phyloP scores from a whole-genome alignment of 495 filamentous ascomycete species.

The Hypomontagnella submonticulosa region DNA sequence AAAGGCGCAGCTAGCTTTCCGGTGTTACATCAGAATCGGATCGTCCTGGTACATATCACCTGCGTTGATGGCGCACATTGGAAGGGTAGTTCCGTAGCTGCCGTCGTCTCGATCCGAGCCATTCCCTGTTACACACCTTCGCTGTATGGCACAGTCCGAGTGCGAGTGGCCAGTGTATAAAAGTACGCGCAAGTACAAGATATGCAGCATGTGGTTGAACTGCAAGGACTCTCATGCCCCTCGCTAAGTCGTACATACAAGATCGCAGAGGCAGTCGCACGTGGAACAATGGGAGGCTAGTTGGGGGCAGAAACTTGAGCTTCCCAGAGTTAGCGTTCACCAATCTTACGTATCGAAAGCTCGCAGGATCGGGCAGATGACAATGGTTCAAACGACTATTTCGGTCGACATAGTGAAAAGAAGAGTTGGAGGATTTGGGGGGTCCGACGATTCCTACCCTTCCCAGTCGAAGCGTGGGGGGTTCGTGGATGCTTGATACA shows the following conservation, averaged over 20 bases:
- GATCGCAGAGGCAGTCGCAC: slow-evolving; percentile 40
- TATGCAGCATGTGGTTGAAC: slow-evolving; percentile 21
- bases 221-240: slow-evolving; percentile 23
- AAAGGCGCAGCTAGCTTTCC: background rate
- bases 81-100: slow-evolving; percentile 29
- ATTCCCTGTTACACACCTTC: slow-evolving; percentile 23
- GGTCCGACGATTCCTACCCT: slow-evolving; percentile 21
- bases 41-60: slow-evolving; percentile 23
- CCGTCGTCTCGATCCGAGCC: slow-evolving; percentile 25
- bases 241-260: too few species aligned
- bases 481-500: slow-evolving; percentile 21
- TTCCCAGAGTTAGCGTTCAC: slow-evolving; percentile 18
- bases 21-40: background rate
- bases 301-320: slow-evolving; percentile 26
- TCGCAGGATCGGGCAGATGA: slow-evolving; percentile 42
- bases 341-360: slow-evolving; percentile 26
- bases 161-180: slow-evolving; percentile 4
- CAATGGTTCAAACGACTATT: slow-evolving; percentile 16
- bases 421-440: slow-evolving; percentile 36
- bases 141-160: slow-evolving; percentile 24
- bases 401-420: slow-evolving; percentile 19
- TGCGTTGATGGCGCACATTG: slow-evolving; percentile 11
- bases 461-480: slow-evolving; percentile 18
- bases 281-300: slow-evolving; percentile 31
- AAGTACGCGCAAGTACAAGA: slow-evolving; percentile 25